phyloP scores from a whole-genome alignment of 2,329 filamentous ascomycete genomes.

The Ophiocordyceps camponoti-rufipedis region DNA sequence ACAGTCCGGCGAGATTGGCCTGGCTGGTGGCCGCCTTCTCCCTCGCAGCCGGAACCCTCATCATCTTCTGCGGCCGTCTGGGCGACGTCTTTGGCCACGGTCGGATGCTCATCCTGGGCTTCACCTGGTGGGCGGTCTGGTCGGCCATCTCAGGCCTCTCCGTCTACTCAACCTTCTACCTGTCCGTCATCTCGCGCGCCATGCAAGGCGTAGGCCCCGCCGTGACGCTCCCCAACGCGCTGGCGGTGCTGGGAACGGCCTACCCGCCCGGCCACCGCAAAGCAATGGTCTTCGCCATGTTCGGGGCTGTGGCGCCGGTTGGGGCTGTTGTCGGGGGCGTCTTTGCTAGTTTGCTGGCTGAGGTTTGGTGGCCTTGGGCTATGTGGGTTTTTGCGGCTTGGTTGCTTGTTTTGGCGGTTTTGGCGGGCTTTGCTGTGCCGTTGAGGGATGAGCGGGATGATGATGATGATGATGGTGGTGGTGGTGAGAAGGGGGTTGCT shows the following conservation, averaged over 20 bases:
- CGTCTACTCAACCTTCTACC: conserved; percentile 18
- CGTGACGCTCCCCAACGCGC: conserved; percentile 42
- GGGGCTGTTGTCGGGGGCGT: conserved; percentile 24
- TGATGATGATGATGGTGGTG: not conserved
- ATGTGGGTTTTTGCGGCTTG: conserved; percentile 23
- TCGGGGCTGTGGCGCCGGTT: conserved; percentile 26
- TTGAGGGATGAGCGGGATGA: not conserved
- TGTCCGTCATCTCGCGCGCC: conserved; percentile 33
- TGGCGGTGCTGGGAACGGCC: conserved; percentile 40
- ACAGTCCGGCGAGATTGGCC: conserved; percentile 23
- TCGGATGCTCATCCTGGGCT: conserved; percentile 31
- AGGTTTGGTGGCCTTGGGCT: conserved; percentile 29
- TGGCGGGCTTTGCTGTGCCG: conserved; percentile 11
- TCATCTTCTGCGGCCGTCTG: conserved; percentile 35
- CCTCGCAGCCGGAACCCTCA: conserved; percentile 36
- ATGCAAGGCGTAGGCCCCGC: conserved; percentile 45
- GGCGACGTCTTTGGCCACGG: conserved; percentile 41
- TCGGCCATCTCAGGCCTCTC: conserved; percentile 26
- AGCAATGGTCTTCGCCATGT: conserved; percentile 37
- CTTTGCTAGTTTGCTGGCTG: conserved; percentile 20
- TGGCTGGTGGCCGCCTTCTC: conserved; percentile 42
- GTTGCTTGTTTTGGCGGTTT: conserved; percentile 13
- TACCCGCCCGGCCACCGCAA: conserved; percentile 39
- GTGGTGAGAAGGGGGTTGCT: not conserved
- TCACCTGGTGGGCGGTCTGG: conserved; percentile 35